Evolutionary conservation across 2,329 filamentous ascomycete species (phyloP).

Genomic region (Nigrograna mackinnonii): DNA sequence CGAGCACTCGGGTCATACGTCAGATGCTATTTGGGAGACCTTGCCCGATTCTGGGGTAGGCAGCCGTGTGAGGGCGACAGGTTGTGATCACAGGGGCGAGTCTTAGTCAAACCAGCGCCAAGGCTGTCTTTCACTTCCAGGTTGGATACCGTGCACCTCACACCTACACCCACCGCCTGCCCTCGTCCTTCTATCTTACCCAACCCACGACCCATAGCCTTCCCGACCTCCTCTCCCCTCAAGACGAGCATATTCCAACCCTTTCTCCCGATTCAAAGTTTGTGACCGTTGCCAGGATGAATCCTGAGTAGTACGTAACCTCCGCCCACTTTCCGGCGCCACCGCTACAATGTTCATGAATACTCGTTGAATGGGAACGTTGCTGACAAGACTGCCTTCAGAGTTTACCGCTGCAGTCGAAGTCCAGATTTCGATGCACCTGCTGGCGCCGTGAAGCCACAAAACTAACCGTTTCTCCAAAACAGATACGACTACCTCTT

Average conservation of each 20-base stretch:
- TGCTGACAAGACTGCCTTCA: constrained; percentile 28
- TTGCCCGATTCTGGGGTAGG: too few relatives aligned
- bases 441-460: constrained; percentile 1
- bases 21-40: too few relatives aligned
- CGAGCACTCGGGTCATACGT: too few relatives aligned
- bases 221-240: constrained; percentile 2
- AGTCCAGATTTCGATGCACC: too few relatives aligned
- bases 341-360: constrained; percentile 17
- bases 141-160: constrained; percentile 3
- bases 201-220: background rate
- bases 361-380: constrained; percentile 9
- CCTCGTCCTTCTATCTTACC: constrained; percentile 1
- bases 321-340: constrained; percentile 32
- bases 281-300: constrained; percentile 67
- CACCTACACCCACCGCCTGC: constrained; percentile 5
- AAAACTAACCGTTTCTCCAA: constrained; percentile 23
- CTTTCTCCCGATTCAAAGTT: constrained; percentile 6
- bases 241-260: constrained; percentile 14
- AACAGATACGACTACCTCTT: constrained; percentile 99
- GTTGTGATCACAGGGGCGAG: too few relatives aligned
- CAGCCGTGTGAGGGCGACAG: too few relatives aligned
- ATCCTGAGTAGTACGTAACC: constrained; percentile 83
- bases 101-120: too few relatives aligned
- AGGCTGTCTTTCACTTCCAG: background rate
- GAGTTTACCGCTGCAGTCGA: too few relatives aligned